phyloP scores from a whole-genome alignment of 2,329 filamentous ascomycete genomes.

The Mariannaea sp. region DNA sequence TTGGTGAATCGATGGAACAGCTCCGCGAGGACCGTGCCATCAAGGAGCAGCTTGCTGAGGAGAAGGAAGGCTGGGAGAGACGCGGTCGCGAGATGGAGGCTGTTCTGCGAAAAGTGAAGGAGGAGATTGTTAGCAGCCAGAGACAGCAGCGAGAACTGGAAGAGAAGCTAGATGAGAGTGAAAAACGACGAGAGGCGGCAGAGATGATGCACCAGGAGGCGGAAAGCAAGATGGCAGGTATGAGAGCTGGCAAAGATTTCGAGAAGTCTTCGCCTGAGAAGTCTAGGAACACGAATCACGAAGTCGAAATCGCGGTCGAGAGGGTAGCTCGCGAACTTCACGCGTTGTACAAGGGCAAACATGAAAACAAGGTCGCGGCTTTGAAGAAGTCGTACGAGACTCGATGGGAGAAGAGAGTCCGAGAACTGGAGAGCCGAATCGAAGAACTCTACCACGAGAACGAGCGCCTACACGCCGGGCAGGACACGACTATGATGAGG shows the following conservation, averaged over 20 bases:
- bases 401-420: constrained; percentile 86
- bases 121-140: constrained; percentile 78
- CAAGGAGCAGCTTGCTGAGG: constrained; percentile 73
- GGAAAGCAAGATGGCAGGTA: constrained; percentile 74
- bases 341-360: constrained; percentile 92
- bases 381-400: constrained; percentile 84
- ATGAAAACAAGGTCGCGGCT: constrained; percentile 92
- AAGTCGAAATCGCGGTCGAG: constrained; percentile 85
- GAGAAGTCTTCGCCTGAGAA: constrained; percentile 48
- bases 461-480: constrained; percentile 69
- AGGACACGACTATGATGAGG: constrained; percentile 68
- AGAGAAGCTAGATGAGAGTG: constrained; percentile 75
- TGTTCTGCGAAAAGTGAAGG: constrained; percentile 77
- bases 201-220: constrained; percentile 78
- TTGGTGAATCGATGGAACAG: constrained; percentile 83
- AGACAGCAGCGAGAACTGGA: constrained; percentile 81
- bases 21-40: constrained; percentile 75
- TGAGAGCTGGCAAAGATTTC: constrained; percentile 65
- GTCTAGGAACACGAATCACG: constrained; percentile 50
- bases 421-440: constrained; percentile 74
- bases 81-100: constrained; percentile 84
- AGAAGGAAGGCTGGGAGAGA: constrained; percentile 83
- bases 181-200: constrained; percentile 73
- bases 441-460: constrained; percentile 74
- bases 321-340: constrained; percentile 95